Evolutionary conservation across 1,284 basidiomycete genomes (phyloP).

Genomic region (Cutaneotrichosporon mucoides): DNA sequence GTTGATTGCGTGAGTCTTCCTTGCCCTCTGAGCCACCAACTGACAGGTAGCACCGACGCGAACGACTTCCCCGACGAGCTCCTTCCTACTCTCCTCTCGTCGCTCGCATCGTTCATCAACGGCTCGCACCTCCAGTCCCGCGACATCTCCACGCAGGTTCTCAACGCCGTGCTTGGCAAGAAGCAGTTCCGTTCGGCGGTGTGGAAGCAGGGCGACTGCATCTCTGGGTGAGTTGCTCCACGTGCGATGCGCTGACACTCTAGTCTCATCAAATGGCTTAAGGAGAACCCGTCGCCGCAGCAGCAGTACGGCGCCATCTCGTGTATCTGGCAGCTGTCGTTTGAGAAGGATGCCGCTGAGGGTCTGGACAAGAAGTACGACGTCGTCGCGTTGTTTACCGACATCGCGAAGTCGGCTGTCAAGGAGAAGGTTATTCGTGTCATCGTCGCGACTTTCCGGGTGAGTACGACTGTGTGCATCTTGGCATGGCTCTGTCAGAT

Average conservation of each 20-base stretch:
- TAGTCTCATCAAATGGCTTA: conserved; percentile 73
- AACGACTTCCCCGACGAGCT: conserved; percentile 55
- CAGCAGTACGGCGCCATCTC: conserved; percentile 91
- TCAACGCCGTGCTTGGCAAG: conserved; percentile 78
- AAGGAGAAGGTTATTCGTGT: conserved; percentile 98
- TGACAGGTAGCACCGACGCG: conserved; percentile 38
- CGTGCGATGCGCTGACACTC: conserved; percentile 8
- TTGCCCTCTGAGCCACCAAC: background rate
- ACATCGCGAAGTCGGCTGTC: conserved; percentile 80
- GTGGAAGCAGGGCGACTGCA: conserved; percentile 50
- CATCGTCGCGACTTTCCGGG: conserved; percentile 86
- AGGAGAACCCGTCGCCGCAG: conserved; percentile 68
- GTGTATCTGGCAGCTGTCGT: conserved; percentile 91
- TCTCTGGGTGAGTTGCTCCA: conserved; percentile 42
- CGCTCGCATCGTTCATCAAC: conserved; percentile 46
- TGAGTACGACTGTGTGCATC: conserved; percentile 41
- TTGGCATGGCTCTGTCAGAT: background rate
- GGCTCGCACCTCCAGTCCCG: conserved; percentile 56
- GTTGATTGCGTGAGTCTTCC: conserved; percentile 61
- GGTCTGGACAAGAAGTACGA: conserved; percentile 85
- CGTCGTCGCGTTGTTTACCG: conserved; percentile 78
- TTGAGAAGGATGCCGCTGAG: conserved; percentile 77
- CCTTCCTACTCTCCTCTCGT: conserved; percentile 63
- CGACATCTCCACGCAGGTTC: conserved; percentile 84
- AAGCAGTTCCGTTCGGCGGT: conserved; percentile 63